Evolutionary conservation across 1,284 basidiomycete genomes (phyloP).

Genomic region (Tilletia setariae): DNA sequence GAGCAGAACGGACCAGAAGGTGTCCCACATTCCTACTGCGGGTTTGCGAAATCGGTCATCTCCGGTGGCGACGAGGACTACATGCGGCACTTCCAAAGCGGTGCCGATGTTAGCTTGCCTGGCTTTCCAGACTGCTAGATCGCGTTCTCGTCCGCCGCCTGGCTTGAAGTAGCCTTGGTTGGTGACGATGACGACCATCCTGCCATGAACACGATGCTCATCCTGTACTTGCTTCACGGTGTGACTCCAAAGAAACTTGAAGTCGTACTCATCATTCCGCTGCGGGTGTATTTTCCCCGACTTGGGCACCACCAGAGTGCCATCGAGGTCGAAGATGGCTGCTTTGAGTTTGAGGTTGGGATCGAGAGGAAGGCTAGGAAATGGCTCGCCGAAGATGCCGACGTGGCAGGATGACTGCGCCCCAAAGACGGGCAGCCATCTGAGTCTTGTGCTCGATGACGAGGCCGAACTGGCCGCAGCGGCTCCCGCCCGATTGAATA

Average conservation of each 20-base stretch:
- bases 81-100: conserved; percentile 34
- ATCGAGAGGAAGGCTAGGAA: background rate
- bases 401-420: conserved; percentile 11
- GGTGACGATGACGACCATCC: conserved; percentile 33
- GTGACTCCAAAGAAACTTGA: conserved; percentile 25
- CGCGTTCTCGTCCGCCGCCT: conserved; percentile 23
- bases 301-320: conserved; percentile 38
- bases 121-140: conserved; percentile 33
- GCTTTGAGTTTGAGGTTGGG: conserved; percentile 23
- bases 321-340: conserved; percentile 43
- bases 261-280: conserved; percentile 39
- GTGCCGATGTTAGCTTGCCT: conserved; percentile 34
- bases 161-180: conserved; percentile 27
- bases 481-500: conserved; percentile 1
- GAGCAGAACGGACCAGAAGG: conserved; percentile 12
- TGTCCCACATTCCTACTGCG: conserved; percentile 36
- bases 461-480: background rate
- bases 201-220: conserved; percentile 18
- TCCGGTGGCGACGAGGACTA: conserved; percentile 36
- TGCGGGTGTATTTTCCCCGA: conserved; percentile 29
- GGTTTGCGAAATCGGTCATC: conserved; percentile 48
- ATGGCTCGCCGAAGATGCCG: background rate
- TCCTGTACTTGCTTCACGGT: conserved; percentile 24
- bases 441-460: background rate
- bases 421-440: conserved; percentile 11